Evolutionary conservation across 768 basidiomycete species (phyloP).

Genomic region (Leccinum boreale): DNA sequence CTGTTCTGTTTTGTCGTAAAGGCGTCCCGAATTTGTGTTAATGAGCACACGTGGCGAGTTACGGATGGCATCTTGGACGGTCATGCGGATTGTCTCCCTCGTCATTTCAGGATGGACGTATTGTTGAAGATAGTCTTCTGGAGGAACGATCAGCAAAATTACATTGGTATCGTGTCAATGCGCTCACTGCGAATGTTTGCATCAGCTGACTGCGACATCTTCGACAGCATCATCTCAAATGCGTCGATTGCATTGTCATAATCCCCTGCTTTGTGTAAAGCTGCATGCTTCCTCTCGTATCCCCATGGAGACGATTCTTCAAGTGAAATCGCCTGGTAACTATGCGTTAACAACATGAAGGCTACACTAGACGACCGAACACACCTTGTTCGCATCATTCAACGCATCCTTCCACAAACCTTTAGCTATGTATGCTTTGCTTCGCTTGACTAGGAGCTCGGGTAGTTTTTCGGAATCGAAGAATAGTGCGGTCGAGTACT

Average conservation of each 20-base stretch:
- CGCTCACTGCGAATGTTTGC: not conserved
- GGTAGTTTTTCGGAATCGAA: not conserved
- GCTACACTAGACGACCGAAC: not conserved
- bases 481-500: not conserved
- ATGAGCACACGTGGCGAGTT: not conserved
- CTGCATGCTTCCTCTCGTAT: constrained; percentile 1
- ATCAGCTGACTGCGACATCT: not conserved
- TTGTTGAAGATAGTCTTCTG: no score
- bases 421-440: not conserved
- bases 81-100: not conserved
- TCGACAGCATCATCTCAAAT: constrained; percentile 2
- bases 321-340: not conserved
- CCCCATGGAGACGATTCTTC: constrained; percentile 1
- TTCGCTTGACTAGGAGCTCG: not conserved
- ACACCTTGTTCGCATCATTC: not conserved
- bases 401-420: not conserved
- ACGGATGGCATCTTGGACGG: not conserved
- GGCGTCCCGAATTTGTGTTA: not conserved
- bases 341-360: not conserved
- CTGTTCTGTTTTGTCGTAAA: not conserved
- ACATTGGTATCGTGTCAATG: not conserved
- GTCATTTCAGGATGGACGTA: not conserved
- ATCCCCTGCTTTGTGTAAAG: not conserved
- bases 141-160: not conserved
- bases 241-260: not conserved